Conservation (phyloP, 2,329 filamentous ascomycete species). For the Epichloe hybrida region DNA sequence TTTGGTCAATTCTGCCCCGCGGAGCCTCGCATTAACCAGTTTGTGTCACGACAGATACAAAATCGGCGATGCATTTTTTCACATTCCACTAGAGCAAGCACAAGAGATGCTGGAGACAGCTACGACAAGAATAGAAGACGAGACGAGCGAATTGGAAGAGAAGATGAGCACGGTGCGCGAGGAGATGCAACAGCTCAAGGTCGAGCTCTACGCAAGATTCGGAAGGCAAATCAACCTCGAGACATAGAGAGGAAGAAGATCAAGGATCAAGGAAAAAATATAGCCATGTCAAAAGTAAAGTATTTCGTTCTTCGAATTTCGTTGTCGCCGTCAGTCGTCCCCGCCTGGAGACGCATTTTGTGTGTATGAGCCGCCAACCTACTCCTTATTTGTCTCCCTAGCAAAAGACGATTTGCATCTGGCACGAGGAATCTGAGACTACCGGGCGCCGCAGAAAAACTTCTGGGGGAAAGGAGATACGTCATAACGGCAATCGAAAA, state of each 20-base stretch:
- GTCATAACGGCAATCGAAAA: neutral
- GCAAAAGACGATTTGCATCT: too few relatives aligned
- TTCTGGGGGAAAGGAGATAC: neutral
- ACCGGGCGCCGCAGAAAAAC: too few relatives aligned
- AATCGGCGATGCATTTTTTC: conserved; percentile 91
- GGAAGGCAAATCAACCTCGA: conserved; percentile 95
- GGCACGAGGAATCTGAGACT: too few relatives aligned
- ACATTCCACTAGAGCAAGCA: conserved; percentile 69
- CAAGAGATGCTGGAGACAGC: conserved; percentile 69
- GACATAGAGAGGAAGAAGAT: conserved; percentile 36
- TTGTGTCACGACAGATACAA: conserved; percentile 55
- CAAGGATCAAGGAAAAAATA: neutral
- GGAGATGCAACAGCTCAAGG: conserved; percentile 83
- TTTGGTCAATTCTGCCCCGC: neutral
- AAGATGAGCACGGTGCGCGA: conserved; percentile 62
- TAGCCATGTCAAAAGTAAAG: neutral
- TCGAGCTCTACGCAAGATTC: conserved; percentile 85
- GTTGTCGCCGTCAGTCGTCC: neutral
- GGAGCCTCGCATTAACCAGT: neutral
- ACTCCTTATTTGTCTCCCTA: neutral
- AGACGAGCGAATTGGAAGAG: conserved; percentile 64
- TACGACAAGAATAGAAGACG: conserved; percentile 59
- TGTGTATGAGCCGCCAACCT: neutral
- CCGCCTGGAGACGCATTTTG: neutral
- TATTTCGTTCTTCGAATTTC: neutral